Evolutionary conservation across 1,284 basidiomycete species (phyloP).

Genomic region (Cutaneotrichosporon arboriforme): DNA sequence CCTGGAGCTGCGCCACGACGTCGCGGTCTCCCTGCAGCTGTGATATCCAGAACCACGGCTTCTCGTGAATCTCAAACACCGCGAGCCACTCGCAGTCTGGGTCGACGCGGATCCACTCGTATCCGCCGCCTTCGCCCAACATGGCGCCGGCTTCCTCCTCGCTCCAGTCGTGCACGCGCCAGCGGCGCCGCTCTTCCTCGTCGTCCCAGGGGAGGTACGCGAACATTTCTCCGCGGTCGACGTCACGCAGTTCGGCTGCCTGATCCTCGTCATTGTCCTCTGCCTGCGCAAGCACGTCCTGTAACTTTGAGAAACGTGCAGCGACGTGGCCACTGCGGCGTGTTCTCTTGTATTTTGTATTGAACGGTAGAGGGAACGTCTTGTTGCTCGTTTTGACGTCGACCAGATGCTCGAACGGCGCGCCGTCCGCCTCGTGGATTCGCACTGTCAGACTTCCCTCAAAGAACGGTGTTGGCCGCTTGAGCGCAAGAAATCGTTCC

Average conservation of each 20-base stretch:
- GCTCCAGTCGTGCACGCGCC: constrained; percentile 97
- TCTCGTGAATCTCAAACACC: constrained; percentile 84
- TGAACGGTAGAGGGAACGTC: constrained; percentile 94
- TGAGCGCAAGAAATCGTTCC: constrained; percentile 52
- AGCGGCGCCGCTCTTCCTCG: constrained; percentile 81
- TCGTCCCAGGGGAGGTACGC: constrained; percentile 90
- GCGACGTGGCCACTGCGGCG: constrained; percentile 66
- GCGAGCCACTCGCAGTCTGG: constrained; percentile 99
- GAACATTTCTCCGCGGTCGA: constrained; percentile 73
- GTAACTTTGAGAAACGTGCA: constrained; percentile 70
- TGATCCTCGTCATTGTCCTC: constrained; percentile 85
- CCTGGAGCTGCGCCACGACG: constrained; percentile 96
- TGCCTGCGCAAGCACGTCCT: constrained; percentile 85
- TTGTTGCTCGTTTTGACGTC: constrained; percentile 83
- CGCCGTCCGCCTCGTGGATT: constrained; percentile 98
- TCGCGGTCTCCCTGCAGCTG: constrained; percentile 94
- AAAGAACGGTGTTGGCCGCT: constrained; percentile 80
- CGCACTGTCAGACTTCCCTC: constrained; percentile 95
- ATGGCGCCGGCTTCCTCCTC: constrained; percentile 92
- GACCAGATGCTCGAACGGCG: constrained; percentile 96
- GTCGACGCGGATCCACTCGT: constrained; percentile 99
- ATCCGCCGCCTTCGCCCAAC: constrained; percentile 66
- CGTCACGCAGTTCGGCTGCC: constrained; percentile 70
- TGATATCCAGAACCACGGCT: constrained; percentile 98
- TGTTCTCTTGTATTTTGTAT: constrained; percentile 99